phyloP scores from a whole-genome alignment of 2,329 filamentous ascomycete genomes.

The Beauveria scarabaeidicola region DNA sequence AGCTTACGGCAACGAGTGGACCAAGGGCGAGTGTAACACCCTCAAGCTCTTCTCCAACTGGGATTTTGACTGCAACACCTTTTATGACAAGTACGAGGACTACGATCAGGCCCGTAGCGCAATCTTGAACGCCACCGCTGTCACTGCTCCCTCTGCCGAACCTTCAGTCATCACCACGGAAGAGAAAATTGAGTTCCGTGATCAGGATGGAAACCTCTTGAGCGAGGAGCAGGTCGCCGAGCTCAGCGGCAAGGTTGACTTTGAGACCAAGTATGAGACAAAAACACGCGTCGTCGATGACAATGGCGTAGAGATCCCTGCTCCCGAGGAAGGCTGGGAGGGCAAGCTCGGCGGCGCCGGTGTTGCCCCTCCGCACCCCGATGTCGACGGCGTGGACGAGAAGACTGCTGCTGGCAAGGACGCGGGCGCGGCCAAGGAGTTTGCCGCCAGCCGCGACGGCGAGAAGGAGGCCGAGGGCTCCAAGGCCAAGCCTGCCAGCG shows the following conservation, averaged over 20 bases:
- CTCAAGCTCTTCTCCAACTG: conserved; percentile 83
- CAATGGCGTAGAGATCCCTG: conserved; percentile 65
- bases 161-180: conserved; percentile 50
- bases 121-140: conserved; percentile 27
- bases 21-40: conserved; percentile 72
- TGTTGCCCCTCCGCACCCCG: conserved; percentile 51
- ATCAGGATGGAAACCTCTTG: conserved; percentile 85
- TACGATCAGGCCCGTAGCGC: conserved; percentile 31
- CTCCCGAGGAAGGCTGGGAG: conserved; percentile 32
- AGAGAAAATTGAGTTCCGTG: conserved; percentile 87
- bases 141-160: conserved; percentile 35
- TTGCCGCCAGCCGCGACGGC: conserved; percentile 45
- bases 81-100: conserved; percentile 49
- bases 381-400: conserved; percentile 52
- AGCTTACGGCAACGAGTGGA: conserved; percentile 92
- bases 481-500: conserved; percentile 54
- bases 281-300: conserved; percentile 75
- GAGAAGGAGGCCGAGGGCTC: conserved; percentile 48
- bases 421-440: conserved; percentile 32
- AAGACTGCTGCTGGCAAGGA: conserved; percentile 41
- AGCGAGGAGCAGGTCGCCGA: conserved; percentile 73
- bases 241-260: conserved; percentile 86
- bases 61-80: conserved; percentile 98
- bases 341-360: conserved; percentile 26
- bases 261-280: conserved; percentile 95